Conservation (phyloP, 108 stramenopile genomes). For the Cyclotella distinguenda region DNA sequence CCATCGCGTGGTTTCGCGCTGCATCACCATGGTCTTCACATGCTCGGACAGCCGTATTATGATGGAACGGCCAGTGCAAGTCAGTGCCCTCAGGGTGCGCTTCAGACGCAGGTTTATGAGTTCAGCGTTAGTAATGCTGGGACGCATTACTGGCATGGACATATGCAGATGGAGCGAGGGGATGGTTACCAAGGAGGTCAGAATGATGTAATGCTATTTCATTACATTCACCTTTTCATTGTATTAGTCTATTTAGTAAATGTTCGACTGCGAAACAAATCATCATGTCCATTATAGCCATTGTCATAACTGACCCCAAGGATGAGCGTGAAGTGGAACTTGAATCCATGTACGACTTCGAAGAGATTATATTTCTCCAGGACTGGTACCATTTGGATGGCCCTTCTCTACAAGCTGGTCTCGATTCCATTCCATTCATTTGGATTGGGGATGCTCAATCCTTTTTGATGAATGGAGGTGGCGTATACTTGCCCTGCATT, state of each 20-base stretch:
- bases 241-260: too few relatives aligned
- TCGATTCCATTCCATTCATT: conserved; percentile 42
- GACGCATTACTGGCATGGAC: conserved; percentile 55
- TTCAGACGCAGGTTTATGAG: conserved; percentile 41
- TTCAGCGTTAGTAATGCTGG: conserved; percentile 33
- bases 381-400: conserved; percentile 41
- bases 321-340: conserved; percentile 27
- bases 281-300: conserved; percentile 18
- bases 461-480: conserved; percentile 46
- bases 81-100: conserved; percentile 28
- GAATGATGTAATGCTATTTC: not conserved
- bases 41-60: conserved; percentile 29
- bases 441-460: conserved; percentile 48
- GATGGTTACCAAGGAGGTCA: conserved; percentile 40
- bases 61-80: conserved; percentile 42
- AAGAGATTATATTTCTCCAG: conserved; percentile 37
- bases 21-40: conserved; percentile 44
- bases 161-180: conserved; percentile 32
- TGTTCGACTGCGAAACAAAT: too few relatives aligned
- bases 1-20: conserved; percentile 14
- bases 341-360: conserved; percentile 31
- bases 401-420: conserved; percentile 12
- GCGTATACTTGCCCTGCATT: conserved; percentile 17
- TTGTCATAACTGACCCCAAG: conserved; percentile 26
- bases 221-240: too few relatives aligned